A percentile compares a stretch with the other conserved stretches of the same genome.
Evolutionary conservation across 495 filamentous ascomycete genomes (phyloP).

Genomic region (Penicillium turbatum): DNA sequence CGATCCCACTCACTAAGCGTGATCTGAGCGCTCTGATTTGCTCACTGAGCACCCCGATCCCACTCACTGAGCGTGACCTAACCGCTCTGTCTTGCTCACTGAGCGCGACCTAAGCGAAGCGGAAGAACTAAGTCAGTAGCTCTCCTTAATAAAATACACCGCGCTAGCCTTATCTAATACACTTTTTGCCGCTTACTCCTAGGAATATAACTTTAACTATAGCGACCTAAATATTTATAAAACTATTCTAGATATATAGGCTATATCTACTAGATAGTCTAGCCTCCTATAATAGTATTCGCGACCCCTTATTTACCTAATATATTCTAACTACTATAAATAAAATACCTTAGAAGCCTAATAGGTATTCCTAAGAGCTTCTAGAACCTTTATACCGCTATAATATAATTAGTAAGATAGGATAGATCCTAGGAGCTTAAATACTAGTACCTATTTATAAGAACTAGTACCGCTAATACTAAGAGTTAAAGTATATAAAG

Average conservation of each 20-base stretch:
- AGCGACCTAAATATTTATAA: slow-evolving; percentile 4
- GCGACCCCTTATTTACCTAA: slow-evolving; percentile 4
- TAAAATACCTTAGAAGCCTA: slow-evolving; percentile 4
- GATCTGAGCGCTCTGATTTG: background rate
- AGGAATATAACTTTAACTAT: slow-evolving; percentile 9
- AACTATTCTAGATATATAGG: slow-evolving; percentile 6
- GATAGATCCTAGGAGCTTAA: slow-evolving; percentile 5
- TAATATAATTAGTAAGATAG: background rate
- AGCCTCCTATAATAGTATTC: background rate
- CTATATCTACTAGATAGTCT: slow-evolving; percentile 2
- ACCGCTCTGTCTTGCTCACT: background rate
- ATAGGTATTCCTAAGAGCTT: slow-evolving; percentile 6
- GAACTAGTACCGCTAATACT: background rate
- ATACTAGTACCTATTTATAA: background rate
- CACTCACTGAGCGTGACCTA: too few relatives aligned
- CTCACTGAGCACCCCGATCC: too few relatives aligned
- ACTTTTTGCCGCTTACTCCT: slow-evolving; percentile 7
- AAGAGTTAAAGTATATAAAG: slow-evolving; percentile 4
- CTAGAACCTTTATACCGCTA: background rate
- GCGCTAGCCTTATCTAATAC: slow-evolving; percentile 4
- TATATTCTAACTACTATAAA: slow-evolving; percentile 6
- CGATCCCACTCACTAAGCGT: background rate
- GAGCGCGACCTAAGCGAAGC: too few relatives aligned
- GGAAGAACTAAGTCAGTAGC: too few relatives aligned
- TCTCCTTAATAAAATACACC: too few relatives aligned